These are phyloP conservation scores for Coniophora puteana DNA, from an alignment of 1,284 basidiomycete genomes.

Conservation along the genomic window DNA sequence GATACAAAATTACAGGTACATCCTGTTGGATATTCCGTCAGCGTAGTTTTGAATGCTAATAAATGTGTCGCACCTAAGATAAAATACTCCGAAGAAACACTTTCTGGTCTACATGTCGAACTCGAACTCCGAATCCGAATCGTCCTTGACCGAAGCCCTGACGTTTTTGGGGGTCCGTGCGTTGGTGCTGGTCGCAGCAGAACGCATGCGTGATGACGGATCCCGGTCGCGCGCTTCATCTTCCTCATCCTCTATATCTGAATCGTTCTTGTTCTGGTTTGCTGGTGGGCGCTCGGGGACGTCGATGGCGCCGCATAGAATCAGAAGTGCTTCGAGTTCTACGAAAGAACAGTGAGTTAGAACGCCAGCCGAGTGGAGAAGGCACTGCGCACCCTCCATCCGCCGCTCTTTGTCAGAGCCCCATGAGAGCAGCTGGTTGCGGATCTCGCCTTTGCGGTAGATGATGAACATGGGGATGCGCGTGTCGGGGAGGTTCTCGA, in stretches of 20 bases:
- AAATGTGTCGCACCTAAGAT: too few relatives aligned
- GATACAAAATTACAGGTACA: too few relatives aligned
- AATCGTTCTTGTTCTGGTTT: slow-evolving; percentile 25
- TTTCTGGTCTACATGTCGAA: slow-evolving; percentile 51
- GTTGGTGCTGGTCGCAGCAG: slow-evolving; percentile 56
- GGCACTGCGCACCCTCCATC: slow-evolving; percentile 65
- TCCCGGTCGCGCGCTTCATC: slow-evolving; percentile 43
- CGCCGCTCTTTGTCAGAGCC: slow-evolving; percentile 72
- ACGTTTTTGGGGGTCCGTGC: slow-evolving; percentile 52
- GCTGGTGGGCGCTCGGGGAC: slow-evolving; percentile 39
- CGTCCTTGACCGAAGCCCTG: slow-evolving; percentile 43
- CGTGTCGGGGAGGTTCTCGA: slow-evolving; percentile 91
- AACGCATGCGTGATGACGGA: slow-evolving; percentile 46
- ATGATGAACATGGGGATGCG: slow-evolving; percentile 91
- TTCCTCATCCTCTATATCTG: slow-evolving; percentile 34
- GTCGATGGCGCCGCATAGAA: slow-evolving; percentile 59
- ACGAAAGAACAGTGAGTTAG: too few relatives aligned
- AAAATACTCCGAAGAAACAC: too few relatives aligned
- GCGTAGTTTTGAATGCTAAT: too few relatives aligned
- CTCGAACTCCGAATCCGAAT: slow-evolving; percentile 70
- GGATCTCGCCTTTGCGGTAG: slow-evolving; percentile 88
- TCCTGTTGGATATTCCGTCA: too few relatives aligned
- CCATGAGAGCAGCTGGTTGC: slow-evolving; percentile 84
- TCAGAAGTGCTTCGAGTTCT: slow-evolving; percentile 71
- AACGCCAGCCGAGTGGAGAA: too few relatives aligned